Evolutionary conservation across 148 eudicot species (phyloP).

Genomic region (Arbutus unedo): DNA sequence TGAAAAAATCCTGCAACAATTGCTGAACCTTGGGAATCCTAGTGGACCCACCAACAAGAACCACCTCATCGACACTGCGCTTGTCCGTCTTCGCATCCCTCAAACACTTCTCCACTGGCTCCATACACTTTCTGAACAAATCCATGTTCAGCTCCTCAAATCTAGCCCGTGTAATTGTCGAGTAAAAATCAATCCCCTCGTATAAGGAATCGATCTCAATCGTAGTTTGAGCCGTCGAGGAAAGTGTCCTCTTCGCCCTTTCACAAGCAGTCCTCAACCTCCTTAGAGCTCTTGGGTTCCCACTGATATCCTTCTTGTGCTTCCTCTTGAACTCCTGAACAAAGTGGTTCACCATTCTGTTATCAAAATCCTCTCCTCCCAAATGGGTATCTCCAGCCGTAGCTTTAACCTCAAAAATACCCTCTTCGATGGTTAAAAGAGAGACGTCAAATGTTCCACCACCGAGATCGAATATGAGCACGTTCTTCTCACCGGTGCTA

Average conservation of each 20-base stretch:
- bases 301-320: not conserved
- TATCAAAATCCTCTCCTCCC: too few species aligned
- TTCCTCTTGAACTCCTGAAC: too few species aligned
- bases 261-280: not conserved
- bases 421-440: not conserved
- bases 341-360: too few species aligned
- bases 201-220: not conserved
- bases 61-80: not conserved
- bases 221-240: not conserved
- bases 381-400: not conserved
- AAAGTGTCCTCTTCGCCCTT: not conserved
- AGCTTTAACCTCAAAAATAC: not conserved
- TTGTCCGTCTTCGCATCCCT: not conserved
- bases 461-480: not conserved
- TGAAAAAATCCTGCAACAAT: slow-evolving; percentile 4
- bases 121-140: not conserved
- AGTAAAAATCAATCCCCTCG: not conserved
- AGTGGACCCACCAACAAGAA: slow-evolving; percentile 4
- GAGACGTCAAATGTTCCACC: not conserved
- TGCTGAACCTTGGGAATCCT: not conserved
- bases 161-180: not conserved
- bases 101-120: not conserved
- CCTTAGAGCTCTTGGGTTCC: not conserved
- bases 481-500: not conserved
- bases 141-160: slow-evolving; percentile 3